phyloP scores from a whole-genome alignment of 371 early-diverging fungal genomes.

The Mortierella sp. region DNA sequence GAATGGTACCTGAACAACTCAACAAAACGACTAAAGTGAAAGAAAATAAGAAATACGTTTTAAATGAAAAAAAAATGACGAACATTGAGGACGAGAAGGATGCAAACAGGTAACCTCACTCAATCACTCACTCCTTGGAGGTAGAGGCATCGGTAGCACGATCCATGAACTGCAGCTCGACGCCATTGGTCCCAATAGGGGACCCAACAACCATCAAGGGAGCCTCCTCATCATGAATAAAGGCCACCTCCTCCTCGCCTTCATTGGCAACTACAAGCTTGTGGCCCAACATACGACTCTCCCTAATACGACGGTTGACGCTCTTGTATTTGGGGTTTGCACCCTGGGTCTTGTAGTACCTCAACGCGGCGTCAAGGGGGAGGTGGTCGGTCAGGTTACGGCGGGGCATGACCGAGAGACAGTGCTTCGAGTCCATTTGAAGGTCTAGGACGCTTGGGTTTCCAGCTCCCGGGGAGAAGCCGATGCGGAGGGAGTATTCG shows the following conservation, averaged over 20 bases:
- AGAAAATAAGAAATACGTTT: not conserved
- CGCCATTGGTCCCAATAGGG: constrained; percentile 14
- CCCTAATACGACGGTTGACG: constrained; percentile 53
- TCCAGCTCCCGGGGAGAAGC: constrained; percentile 94
- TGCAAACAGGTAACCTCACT: not conserved
- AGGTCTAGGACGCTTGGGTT: constrained; percentile 92
- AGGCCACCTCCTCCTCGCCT: constrained; percentile 22
- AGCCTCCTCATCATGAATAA: constrained; percentile 36
- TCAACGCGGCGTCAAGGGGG: constrained; percentile 65
- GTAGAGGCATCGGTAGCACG: not conserved
- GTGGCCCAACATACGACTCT: constrained; percentile 54
- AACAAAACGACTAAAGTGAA: not conserved
- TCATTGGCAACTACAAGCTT: constrained; percentile 39
- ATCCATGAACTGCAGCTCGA: constrained; percentile 20
- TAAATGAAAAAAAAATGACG: not conserved
- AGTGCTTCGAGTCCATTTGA: constrained; percentile 90
- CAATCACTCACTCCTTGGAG: not conserved
- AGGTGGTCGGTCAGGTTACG: constrained; percentile 70
- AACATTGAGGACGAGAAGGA: not conserved
- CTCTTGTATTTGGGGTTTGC: constrained; percentile 54
- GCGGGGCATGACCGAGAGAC: constrained; percentile 83
- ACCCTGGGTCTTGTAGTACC: constrained; percentile 59
- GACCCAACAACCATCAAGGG: constrained; percentile 50
- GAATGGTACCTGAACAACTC: not conserved
- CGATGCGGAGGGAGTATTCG: constrained; percentile 94